A percentile compares a stretch with the other conserved stretches of the same genome.
phyloP scores from a whole-genome alignment of 1,284 basidiomycete genomes.

The Leccinum subfulvum region DNA sequence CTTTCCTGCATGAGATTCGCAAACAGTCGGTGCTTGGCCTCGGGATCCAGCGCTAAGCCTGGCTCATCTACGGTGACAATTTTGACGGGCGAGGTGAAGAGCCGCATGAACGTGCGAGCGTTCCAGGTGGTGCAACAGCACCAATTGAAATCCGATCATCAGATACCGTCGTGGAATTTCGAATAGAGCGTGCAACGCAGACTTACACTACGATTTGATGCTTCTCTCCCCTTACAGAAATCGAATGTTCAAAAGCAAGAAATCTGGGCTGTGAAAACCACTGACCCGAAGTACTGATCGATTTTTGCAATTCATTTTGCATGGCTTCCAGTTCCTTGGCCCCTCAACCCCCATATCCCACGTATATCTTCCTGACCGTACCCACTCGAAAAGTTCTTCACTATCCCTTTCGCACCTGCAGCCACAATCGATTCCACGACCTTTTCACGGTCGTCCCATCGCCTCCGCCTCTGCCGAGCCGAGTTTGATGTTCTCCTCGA shows the following conservation, averaged over 20 bases:
- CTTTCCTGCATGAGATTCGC: conserved; percentile 47
- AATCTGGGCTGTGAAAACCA: background rate
- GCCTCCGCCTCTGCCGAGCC: conserved; percentile 30
- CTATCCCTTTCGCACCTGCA: conserved; percentile 38
- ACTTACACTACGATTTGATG: conserved; percentile 43
- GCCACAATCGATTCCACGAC: conserved; percentile 36
- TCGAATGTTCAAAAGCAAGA: no score
- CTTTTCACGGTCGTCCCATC: conserved; percentile 12
- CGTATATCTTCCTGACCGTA: no score
- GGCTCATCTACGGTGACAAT: conserved; percentile 53
- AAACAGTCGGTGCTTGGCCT: conserved; percentile 51
- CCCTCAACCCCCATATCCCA: no score
- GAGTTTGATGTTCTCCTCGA: conserved; percentile 77
- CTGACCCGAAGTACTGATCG: conserved; percentile 35
- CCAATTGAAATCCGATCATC: background rate
- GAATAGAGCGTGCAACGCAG: background rate
- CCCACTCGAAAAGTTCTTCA: conserved; percentile 24
- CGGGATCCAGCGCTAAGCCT: conserved; percentile 52
- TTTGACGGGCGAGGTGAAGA: conserved; percentile 43
- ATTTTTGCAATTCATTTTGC: conserved; percentile 35
- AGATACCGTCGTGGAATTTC: background rate
- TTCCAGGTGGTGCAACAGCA: conserved; percentile 16
- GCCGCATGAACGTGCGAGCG: conserved; percentile 43
- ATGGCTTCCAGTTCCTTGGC: conserved; percentile 28
- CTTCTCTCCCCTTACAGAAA: conserved; percentile 36